These are phyloP conservation scores for Rhizophlyctis rosea DNA, from an alignment of 192 early-diverging fungal species.

Conservation along the genomic window DNA sequence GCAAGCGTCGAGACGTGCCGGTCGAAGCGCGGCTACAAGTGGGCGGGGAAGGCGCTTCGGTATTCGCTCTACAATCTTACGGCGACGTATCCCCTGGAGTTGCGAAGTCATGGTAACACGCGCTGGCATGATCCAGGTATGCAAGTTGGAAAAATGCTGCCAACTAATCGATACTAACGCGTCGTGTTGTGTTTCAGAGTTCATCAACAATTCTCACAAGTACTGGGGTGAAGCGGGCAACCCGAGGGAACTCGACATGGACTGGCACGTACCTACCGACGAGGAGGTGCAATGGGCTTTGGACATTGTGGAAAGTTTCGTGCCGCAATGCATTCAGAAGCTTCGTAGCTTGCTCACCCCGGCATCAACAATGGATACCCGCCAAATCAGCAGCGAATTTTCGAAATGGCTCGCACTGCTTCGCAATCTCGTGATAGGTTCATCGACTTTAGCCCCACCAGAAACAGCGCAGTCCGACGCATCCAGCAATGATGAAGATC, in stretches of 20 bases:
- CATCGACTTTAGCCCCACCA: slow-evolving; percentile 25
- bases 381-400: slow-evolving; percentile 23
- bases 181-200: too few species aligned
- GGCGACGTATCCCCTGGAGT: slow-evolving; percentile 58
- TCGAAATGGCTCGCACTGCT: slow-evolving; percentile 28
- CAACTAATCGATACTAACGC: too few species aligned
- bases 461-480: slow-evolving; percentile 9
- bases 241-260: slow-evolving; percentile 50
- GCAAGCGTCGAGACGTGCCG: slow-evolving; percentile 44
- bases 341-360: slow-evolving; percentile 3
- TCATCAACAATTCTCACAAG: slow-evolving; percentile 63
- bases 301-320: slow-evolving; percentile 54
- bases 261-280: slow-evolving; percentile 76
- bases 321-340: slow-evolving; percentile 2
- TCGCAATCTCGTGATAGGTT: slow-evolving; percentile 1
- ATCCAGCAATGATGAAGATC: slow-evolving; percentile 38
- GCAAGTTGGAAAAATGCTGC: neutral
- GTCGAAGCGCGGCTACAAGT: slow-evolving; percentile 64
- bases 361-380: slow-evolving; percentile 1
- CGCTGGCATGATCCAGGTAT: slow-evolving; percentile 58
- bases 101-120: slow-evolving; percentile 42
- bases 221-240: slow-evolving; percentile 71
- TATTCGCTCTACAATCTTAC: slow-evolving; percentile 44
- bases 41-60: slow-evolving; percentile 63
- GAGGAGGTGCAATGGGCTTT: slow-evolving; percentile 67